phyloP scores from a whole-genome alignment of 2,329 filamentous ascomycete species.

The Trematosphaeria pertusa region DNA sequence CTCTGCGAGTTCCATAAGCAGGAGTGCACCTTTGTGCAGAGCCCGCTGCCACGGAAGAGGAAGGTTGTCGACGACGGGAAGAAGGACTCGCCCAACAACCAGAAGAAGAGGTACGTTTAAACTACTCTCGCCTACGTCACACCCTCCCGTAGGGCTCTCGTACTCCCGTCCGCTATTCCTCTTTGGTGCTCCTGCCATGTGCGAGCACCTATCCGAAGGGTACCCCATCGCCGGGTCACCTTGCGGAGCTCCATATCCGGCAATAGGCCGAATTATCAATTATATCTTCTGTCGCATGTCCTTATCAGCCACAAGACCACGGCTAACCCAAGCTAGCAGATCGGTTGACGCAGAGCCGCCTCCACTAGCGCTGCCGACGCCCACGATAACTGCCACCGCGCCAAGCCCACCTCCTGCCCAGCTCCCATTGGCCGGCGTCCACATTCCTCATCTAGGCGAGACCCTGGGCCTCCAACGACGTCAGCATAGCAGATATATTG shows the following conservation, averaged over 20 bases:
- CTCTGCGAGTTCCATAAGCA: conserved; percentile 79
- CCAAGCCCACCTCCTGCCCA: conserved; percentile 45
- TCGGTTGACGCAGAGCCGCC: conserved; percentile 49
- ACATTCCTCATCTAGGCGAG: conserved; percentile 52
- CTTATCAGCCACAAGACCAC: conserved; percentile 15
- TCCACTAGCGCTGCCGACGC: conserved; percentile 48
- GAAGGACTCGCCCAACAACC: conserved; percentile 62
- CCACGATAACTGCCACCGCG: conserved; percentile 49
- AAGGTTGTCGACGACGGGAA: conserved; percentile 72
- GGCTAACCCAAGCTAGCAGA: conserved; percentile 40
- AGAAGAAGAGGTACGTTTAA: conserved; percentile 72
- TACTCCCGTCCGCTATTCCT: background rate
- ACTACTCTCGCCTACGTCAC: conserved; percentile 22
- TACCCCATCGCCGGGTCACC: too few relatives aligned
- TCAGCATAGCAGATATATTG: conserved; percentile 83
- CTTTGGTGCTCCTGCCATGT: too few relatives aligned
- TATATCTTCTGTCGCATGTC: conserved; percentile 11
- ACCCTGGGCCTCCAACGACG: conserved; percentile 76
- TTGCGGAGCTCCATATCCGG: too few relatives aligned
- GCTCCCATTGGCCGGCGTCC: conserved; percentile 35
- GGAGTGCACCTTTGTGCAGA: conserved; percentile 79
- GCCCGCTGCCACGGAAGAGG: conserved; percentile 79
- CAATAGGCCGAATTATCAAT: too few relatives aligned
- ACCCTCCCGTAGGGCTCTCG: conserved; percentile 6
- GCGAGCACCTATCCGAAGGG: too few relatives aligned